Evolutionary conservation across 2,329 filamentous ascomycete genomes (phyloP), one percentile per base, ranked within the genome.

Genomic region (Hymenoscyphus fraxineus): DNA sequence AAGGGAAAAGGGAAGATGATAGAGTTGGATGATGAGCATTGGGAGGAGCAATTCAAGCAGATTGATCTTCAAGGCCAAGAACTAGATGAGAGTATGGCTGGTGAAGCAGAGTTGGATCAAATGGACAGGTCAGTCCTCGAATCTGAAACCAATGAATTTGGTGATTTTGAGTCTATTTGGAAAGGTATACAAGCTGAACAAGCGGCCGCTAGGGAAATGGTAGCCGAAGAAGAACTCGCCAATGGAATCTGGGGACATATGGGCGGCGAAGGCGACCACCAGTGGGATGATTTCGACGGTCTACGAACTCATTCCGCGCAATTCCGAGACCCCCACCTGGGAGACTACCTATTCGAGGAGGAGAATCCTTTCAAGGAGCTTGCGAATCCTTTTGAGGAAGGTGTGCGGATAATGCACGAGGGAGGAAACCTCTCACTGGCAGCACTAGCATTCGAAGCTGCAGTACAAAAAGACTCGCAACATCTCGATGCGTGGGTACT

Each of bases 21-120:
- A 13, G 95, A 98, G 79, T 85, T 98, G 31, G 92, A 97, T 75
- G 94, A 99, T 72, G 82, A 89, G 73, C 90, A 96, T 74, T 98
- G 95, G 95, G 94, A 98, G 78, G 92, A 93, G 72, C 93, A 98
- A 77, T 99, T 99, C 77, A 91, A 92, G 64, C 87, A 95, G 77
- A 88, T 97, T 75, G 92, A 94, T 76, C 80, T 89, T 67, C 82
- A 88, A 67, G 75, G 79, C 62, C 76, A 84, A 60, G 76, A 81
- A 67, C 77, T 82, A 64, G 76, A 81, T 63, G 70, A 79, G 73
- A 56, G 71, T 70, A 15, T 76, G 41, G 57, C 75, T 68, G 73
- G 74, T 68, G 69, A 79, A 63, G 60, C 85, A 66, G 93, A 98
- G 81, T 84, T 98, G 72, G 88, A 97, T 78, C 85, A 93, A 78